Evolutionary conservation across 352 stramenopile genomes (phyloP).

Genomic region (Chrysophaeum taylorii): DNA sequence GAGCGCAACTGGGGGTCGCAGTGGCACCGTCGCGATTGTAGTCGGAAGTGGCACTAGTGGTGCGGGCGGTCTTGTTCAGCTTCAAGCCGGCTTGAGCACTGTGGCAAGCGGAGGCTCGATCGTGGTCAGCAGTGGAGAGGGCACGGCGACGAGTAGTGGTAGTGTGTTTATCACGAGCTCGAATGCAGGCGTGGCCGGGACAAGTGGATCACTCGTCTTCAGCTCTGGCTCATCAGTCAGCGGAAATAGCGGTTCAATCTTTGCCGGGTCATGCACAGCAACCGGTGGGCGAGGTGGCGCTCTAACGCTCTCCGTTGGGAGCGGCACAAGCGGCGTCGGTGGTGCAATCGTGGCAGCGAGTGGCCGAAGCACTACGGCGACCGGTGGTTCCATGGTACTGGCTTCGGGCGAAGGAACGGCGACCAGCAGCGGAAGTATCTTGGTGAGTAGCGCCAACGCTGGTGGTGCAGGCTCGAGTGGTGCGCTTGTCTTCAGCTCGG

Average conservation of each 20-base stretch:
- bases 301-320: constrained; percentile 24
- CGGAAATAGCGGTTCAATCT: not conserved
- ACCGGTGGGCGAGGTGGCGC: constrained; percentile 20
- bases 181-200: constrained; percentile 20
- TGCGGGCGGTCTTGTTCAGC: not conserved
- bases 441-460: constrained; percentile 22
- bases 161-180: constrained; percentile 24
- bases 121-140: not conserved
- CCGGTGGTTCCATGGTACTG: too few relatives aligned
- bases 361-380: too few relatives aligned
- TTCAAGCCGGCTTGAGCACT: constrained; percentile 13
- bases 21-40: constrained; percentile 24
- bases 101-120: not conserved
- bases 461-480: constrained; percentile 28
- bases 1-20: constrained; percentile 19
- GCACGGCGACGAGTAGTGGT: not conserved
- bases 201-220: constrained; percentile 26
- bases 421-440: too few relatives aligned
- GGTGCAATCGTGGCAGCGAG: too few relatives aligned
- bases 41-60: constrained; percentile 18
- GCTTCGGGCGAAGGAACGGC: too few relatives aligned
- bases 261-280: constrained; percentile 4
- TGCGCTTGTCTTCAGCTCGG: constrained; percentile 25
- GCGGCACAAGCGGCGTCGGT: constrained; percentile 7
- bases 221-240: constrained; percentile 23